These are phyloP conservation scores for Suhomyces ambrosiae DNA, from an alignment of 1,139 yeast genomes.

Conservation along the genomic window DNA sequence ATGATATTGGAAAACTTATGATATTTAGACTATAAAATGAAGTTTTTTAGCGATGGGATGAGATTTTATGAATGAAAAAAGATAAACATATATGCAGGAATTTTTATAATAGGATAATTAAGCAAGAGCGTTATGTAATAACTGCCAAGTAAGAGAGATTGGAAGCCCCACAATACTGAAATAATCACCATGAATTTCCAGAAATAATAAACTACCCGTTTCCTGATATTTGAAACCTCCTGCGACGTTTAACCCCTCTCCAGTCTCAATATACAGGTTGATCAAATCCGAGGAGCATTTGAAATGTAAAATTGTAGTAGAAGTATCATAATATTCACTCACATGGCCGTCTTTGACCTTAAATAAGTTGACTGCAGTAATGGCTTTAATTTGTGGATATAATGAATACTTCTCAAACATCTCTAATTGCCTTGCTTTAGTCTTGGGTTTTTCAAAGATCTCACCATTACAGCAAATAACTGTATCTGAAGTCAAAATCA, in stretches of 20 bases:
- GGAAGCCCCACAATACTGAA: slow-evolving; percentile 93
- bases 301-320: slow-evolving; percentile 31
- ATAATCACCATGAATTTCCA: slow-evolving; percentile 72
- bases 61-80: slow-evolving; percentile 3
- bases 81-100: slow-evolving; percentile 10
- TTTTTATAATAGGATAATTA: background rate
- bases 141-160: slow-evolving; percentile 53
- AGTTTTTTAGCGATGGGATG: slow-evolving; percentile 17
- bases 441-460: slow-evolving; percentile 77
- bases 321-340: slow-evolving; percentile 15
- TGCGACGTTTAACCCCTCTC: slow-evolving; percentile 81
- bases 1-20: slow-evolving; percentile 1
- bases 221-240: slow-evolving; percentile 93
- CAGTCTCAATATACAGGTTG: slow-evolving; percentile 61
- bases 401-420: slow-evolving; percentile 52
- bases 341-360: slow-evolving; percentile 32
- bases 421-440: slow-evolving; percentile 39
- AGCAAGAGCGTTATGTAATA: slow-evolving; percentile 27
- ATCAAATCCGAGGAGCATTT: slow-evolving; percentile 56
- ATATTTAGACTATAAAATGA: background rate
- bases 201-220: slow-evolving; percentile 64
- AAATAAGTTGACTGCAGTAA: slow-evolving; percentile 66
- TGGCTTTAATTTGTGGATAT: slow-evolving; percentile 54
- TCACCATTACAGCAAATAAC: slow-evolving; percentile 62
- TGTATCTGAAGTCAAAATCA: slow-evolving; percentile 83